Base-by-base conservation (phyloP, 192 early-diverging fungal species). In the Rhizoclosmatium sp. region DNA sequence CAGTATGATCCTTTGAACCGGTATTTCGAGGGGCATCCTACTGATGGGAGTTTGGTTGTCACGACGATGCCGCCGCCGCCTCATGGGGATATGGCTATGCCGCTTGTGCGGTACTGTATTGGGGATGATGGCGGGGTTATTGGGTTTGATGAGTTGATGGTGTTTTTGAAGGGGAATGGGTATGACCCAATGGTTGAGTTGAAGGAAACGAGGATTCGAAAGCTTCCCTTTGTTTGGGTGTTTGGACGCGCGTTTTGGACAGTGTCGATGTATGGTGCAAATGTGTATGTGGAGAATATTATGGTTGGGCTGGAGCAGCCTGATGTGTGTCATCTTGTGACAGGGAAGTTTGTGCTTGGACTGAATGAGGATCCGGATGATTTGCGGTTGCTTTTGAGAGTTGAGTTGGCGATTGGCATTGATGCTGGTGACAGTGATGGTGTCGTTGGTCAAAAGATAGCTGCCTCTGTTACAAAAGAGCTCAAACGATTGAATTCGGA, bases 201-300 rank as follows among this genome's bases (percentile, higher is more conserved):
- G 67, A 45, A 23, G 19, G 42, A 7, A 42, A 45, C 47, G 10
- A 42, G 47, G 9, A 39, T 64, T 23, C 58, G 71, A 3, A 71
- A 48, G n/a, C 42, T 84, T 21, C 83, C 83, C 2, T 84, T 84
- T 65, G 76, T 80, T 3, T 84, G 76, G 76, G 83, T 85, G 5
- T 84, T 84, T 81, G 83, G 83, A 4, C 16, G 82, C 51, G 62
- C 83, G 66, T 76, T 82, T 72, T 84, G 83, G 83, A 80, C 83
- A 42, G 79, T 84, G 10, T 85, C 83, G 41, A 40, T 84, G 45
- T 84, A 82, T 65, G 83, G 83, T 16, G 76, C 83, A 4, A 84
- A 84, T 61, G 83, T 84, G 59, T 84, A 68, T 60, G 83, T 84
- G 7, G 83, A 84, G 59, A 85, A 84, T 51, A 65, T 84, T 14